These are phyloP conservation scores for Blastocystis sp. DNA, from an alignment of 352 stramenopile species.

Conservation along the genomic window DNA sequence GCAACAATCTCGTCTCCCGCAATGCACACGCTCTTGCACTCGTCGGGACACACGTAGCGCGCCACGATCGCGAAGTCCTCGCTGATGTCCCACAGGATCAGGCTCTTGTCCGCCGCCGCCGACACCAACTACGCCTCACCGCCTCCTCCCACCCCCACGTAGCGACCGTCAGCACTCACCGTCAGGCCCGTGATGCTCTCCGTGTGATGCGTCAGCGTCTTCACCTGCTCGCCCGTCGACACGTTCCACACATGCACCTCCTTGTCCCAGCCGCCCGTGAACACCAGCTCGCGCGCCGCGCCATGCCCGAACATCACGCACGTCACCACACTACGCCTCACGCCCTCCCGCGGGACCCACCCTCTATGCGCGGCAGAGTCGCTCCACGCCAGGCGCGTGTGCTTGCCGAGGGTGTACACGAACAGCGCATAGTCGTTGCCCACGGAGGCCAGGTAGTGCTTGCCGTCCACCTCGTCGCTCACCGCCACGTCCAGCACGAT, in stretches of 20 bases:
- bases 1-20: background rate
- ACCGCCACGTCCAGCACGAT: too few species aligned
- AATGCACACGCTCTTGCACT: constrained; percentile 33
- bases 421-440: constrained; percentile 61
- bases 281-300: background rate
- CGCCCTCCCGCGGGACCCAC: background rate
- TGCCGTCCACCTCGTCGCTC: constrained; percentile 31
- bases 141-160: too few species aligned
- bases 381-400: background rate
- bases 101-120: constrained; percentile 27
- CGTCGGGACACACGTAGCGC: constrained; percentile 30
- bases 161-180: too few species aligned
- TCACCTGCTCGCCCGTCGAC: constrained; percentile 6
- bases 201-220: constrained; percentile 14
- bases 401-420: too few species aligned
- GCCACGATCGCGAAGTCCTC: background rate
- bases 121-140: too few species aligned
- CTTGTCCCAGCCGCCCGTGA: constrained; percentile 56
- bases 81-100: constrained; percentile 33
- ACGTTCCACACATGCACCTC: constrained; percentile 48
- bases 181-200: constrained; percentile 62
- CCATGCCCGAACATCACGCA: constrained; percentile 45
- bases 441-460: constrained; percentile 48
- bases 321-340: constrained; percentile 29
- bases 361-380: constrained; percentile 2